A percentile compares a stretch with the other conserved stretches of the same genome.
phyloP scores from a whole-genome alignment of 495 filamentous ascomycete genomes.

The Oleoguttula mirabilis region DNA sequence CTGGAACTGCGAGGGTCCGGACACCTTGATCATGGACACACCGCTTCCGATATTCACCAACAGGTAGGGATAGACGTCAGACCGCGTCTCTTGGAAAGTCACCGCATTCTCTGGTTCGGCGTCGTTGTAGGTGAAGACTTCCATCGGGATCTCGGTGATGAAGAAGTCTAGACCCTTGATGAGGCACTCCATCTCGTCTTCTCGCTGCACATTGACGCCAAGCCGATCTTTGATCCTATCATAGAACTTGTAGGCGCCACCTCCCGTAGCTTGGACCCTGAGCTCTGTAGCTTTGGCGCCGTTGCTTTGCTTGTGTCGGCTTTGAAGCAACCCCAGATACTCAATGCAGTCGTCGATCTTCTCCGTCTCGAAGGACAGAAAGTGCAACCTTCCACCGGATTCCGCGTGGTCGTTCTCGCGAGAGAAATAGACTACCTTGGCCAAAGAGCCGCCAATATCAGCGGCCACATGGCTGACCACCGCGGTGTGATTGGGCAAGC shows the following conservation, averaged over 20 bases:
- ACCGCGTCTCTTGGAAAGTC: conserved; percentile 37
- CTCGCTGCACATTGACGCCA: conserved; percentile 73
- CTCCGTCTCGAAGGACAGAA: conserved; percentile 90
- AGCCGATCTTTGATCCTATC: conserved; percentile 71
- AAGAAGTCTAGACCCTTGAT: conserved; percentile 99
- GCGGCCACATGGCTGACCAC: conserved; percentile 92
- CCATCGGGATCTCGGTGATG: conserved; percentile 89
- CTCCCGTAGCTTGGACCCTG: conserved; percentile 87
- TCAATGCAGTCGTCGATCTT: conserved; percentile 81
- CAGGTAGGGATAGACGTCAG: conserved; percentile 86
- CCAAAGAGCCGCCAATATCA: conserved; percentile 93
- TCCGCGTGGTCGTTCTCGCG: conserved; percentile 49
- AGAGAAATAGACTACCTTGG: conserved; percentile 94
- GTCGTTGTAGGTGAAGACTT: conserved; percentile 94
- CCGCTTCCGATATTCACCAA: conserved; percentile 98
- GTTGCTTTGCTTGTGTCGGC: conserved; percentile 63
- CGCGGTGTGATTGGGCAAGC: conserved; percentile 86
- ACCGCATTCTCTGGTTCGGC: conserved; percentile 75
- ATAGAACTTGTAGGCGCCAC: conserved; percentile 91
- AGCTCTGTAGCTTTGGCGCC: conserved; percentile 45
- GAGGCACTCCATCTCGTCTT: conserved; percentile 98
- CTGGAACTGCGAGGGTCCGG: conserved; percentile 68
- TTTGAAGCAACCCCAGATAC: conserved; percentile 71
- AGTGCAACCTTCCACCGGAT: conserved; percentile 82
- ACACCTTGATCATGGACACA: conserved; percentile 97